Base-by-base conservation (phyloP, 2,329 filamentous ascomycete species). In the Talaromyces sp. region DNA sequence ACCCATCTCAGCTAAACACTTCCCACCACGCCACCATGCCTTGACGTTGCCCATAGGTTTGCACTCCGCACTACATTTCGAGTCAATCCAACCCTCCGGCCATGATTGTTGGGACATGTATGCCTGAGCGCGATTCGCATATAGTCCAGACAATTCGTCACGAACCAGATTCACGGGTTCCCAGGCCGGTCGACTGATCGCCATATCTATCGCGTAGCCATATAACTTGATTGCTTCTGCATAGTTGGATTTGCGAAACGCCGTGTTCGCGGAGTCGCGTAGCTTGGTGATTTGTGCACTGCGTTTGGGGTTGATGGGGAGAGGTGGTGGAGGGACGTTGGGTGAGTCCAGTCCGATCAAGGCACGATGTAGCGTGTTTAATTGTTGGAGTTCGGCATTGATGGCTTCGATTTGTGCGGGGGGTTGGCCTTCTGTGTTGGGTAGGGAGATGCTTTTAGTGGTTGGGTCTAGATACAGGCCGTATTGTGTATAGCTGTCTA, bases 301-400 rank as follows among this genome's bases (percentile, higher is more conserved):
- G 69, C 93, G 90, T 78, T 97, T 96, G 53, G 91, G 92, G 80
- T 96, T 95, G 62, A 97, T 87, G 60, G 92, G 92, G 41, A 96
- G 82, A 0, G 94, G 94, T 0, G 93, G 89, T 5, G 92, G 91
- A 0, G 93, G 93, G 19, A 91, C 81, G 60, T 84, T 81, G 5
- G 87, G 84, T 0, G 78, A 77, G 46, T 84, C 81, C 65, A 91
- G 83, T 57, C 75, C 75, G 66, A 94, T 79, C 61, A 97, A 83
- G 43, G 67, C 58, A 65, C 85, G 85, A 84, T 96, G 89, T 53
- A 97, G 84, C 53, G 75, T 70, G 80, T 96, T 97, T 61, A 97
- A 85, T 41, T 85, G 78, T 35, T 81, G 76, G 64, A 97, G 85
- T 71, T 91, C 87, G 64, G 80, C 73, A 55, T 79, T 77, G 35